Evolutionary conservation across 805 yeast species (phyloP), one percentile per base, ranked within the genome.

Genomic region (Clavispora fructus): DNA sequence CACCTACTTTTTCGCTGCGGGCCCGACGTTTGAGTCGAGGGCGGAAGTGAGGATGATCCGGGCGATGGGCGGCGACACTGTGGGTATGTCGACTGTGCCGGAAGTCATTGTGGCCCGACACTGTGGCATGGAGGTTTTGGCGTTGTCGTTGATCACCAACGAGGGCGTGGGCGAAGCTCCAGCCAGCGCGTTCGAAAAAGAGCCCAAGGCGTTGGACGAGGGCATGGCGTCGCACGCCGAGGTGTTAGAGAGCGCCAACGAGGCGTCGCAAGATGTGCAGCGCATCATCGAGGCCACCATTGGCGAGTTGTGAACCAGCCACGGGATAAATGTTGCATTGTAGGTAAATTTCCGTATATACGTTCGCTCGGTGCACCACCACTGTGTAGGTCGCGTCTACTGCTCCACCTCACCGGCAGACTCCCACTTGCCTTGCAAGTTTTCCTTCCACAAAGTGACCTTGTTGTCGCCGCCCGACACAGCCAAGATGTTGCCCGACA

Each of bases 41-140:
- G 96, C 97, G 0, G 99, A 92, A 68, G 85, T 85, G n/a, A 74
- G 95, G 47, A 73, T 83, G 74, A 70, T 92, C 40, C 65, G 81
- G 49, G 55, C 68, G 6, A 53, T 85, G 27, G 98, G 98, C 9
- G 97, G 88, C 43, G 98, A 92, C 64, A 87, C 94, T 0, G 98
- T 91, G 2, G 98, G 98, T 4, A 92, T 92, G 99, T 86, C 96
- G 47, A 94, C 98, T 0, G 97, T 92, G 30, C 97, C 99, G 0
- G 99, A 92, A 65, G 96, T 89, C 2, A 80, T 89, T 50, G 85
- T 89, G 16, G 98, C 97, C 1, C 82, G 96, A 62, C 98, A 94
- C 63, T 77, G 83, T 48, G 95, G 91, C 1, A 65, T 94, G 69
- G 76, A 72, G 52, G 96, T 90, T 6, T 69, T 92, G 51, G 98